Evolutionary conservation across 2,329 filamentous ascomycete species (phyloP).

Genomic region (Mycogone perniciosa): DNA sequence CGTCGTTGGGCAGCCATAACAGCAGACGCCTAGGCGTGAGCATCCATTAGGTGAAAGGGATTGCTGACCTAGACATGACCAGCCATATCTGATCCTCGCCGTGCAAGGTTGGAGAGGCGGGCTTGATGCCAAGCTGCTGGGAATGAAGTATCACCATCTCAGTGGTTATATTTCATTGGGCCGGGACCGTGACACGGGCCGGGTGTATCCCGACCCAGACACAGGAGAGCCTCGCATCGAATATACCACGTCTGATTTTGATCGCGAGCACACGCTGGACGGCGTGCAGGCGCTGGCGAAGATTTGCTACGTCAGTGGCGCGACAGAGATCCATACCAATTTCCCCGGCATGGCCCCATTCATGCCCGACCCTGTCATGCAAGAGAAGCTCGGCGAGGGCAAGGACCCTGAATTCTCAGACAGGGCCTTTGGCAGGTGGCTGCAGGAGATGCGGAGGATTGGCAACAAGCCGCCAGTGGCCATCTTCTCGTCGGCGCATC

Average conservation of each 20-base stretch:
- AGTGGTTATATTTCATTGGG: conserved; percentile 66
- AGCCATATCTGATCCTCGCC: conserved; percentile 56
- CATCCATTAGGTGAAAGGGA: background rate
- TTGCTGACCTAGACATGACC: conserved; percentile 13
- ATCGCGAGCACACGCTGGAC: conserved; percentile 64
- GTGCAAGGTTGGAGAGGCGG: conserved; percentile 61
- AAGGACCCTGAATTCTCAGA: conserved; percentile 48
- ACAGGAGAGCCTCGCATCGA: conserved; percentile 60
- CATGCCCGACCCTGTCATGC: conserved; percentile 26
- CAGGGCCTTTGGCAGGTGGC: conserved; percentile 55
- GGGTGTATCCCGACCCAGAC: conserved; percentile 63
- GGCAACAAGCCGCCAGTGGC: conserved; percentile 45
- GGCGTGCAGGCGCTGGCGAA: conserved; percentile 67
- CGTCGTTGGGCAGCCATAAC: background rate
- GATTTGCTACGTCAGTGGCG: conserved; percentile 71
- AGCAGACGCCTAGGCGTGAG: background rate
- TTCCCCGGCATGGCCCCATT: conserved; percentile 61
- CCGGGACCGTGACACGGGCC: conserved; percentile 70
- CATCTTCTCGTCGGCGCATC: conserved; percentile 65
- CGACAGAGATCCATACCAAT: conserved; percentile 67
- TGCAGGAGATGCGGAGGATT: conserved; percentile 41
- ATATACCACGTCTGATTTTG: conserved; percentile 66
- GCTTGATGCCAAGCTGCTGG: conserved; percentile 65
- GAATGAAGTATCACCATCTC: conserved; percentile 62
- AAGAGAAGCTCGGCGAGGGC: conserved; percentile 16